These are phyloP conservation scores for Cochliopodium minus DNA, from an alignment of 208 protist species.

Conservation along the genomic window DNA sequence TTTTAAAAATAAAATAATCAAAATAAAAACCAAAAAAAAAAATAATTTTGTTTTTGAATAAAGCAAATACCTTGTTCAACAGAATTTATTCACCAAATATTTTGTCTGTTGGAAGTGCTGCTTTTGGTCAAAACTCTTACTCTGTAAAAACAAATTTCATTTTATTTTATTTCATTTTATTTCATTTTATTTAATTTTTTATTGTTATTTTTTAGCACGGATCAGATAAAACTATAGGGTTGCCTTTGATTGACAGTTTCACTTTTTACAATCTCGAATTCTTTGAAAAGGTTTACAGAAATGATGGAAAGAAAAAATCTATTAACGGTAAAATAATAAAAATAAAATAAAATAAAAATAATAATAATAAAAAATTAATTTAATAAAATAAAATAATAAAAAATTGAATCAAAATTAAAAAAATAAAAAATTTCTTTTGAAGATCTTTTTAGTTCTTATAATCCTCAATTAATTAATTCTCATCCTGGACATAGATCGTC, in stretches of 20 bases:
- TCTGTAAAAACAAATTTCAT: no score
- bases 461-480: background rate
- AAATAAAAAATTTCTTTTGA: background rate
- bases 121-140: slow-evolving; percentile 50
- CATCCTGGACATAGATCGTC: background rate
- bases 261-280: slow-evolving; percentile 55
- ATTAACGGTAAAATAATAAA: background rate
- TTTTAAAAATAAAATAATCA: no score
- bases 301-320: background rate
- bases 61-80: slow-evolving; percentile 61
- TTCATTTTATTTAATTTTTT: background rate
- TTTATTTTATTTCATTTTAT: background rate
- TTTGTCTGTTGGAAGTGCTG: slow-evolving; percentile 38
- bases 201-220: slow-evolving; percentile 27
- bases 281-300: slow-evolving; percentile 23
- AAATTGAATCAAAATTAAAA: background rate
- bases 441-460: background rate
- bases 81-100: slow-evolving; percentile 40
- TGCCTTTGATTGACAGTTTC: slow-evolving; percentile 65
- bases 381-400: background rate
- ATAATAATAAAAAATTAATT: background rate
- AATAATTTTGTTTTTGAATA: no score
- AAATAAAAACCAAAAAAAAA: no score
- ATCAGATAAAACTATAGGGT: slow-evolving; percentile 43
- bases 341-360: background rate